A percentile compares a stretch with the other conserved stretches of the same genome.
phyloP scores from a whole-genome alignment of 75 land plant genomes.

The Pinus tabuliformis region DNA sequence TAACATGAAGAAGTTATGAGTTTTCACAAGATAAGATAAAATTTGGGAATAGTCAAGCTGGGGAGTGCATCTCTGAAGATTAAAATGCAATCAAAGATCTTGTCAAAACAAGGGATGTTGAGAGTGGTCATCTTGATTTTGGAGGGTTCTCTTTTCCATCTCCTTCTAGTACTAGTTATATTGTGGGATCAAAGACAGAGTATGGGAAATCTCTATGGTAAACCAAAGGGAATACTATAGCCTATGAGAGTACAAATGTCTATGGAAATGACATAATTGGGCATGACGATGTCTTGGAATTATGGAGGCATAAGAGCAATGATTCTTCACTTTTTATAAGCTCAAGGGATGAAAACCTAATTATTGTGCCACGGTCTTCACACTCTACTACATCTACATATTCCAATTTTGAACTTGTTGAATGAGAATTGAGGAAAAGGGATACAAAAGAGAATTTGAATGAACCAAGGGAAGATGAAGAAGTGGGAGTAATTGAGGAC shows the following conservation, averaged over 20 bases:
- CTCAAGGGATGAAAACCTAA: constrained; percentile 56
- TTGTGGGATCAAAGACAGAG: constrained; percentile 40
- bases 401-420: constrained; percentile 51
- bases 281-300: constrained; percentile 64
- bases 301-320: constrained; percentile 83
- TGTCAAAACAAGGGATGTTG: constrained; percentile 13
- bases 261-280: constrained; percentile 40
- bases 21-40: constrained; percentile 26
- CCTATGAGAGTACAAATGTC: constrained; percentile 43
- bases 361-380: constrained; percentile 31
- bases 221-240: constrained; percentile 37
- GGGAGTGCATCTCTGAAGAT: not conserved
- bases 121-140: constrained; percentile 32
- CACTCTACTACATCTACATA: constrained; percentile 56
- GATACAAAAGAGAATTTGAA: constrained; percentile 20
- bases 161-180: constrained; percentile 49
- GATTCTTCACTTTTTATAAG: constrained; percentile 73
- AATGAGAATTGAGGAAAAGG: constrained; percentile 29
- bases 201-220: constrained; percentile 80
- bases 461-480: constrained; percentile 60
- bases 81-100: constrained; percentile 2
- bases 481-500: constrained; percentile 61
- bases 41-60: constrained; percentile 5
- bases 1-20: constrained; percentile 22
- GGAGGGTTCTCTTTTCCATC: constrained; percentile 93